phyloP scores from a whole-genome alignment of 2,329 filamentous ascomycete species.

The Aspergillus sp. region DNA sequence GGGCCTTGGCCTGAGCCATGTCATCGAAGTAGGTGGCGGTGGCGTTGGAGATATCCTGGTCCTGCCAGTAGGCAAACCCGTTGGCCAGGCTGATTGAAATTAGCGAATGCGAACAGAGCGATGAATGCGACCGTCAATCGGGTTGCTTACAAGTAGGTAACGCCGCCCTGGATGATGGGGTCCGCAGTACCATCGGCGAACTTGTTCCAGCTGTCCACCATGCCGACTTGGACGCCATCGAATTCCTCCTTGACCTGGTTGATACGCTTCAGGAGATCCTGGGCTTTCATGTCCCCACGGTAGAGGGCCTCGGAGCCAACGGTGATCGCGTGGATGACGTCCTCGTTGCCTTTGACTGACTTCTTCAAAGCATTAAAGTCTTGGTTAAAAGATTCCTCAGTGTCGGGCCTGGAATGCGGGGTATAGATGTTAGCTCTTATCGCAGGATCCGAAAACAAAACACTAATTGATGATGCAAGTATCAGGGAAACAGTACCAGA shows the following conservation, averaged over 20 bases:
- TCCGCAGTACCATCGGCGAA: conserved; percentile 68
- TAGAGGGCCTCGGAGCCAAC: conserved; percentile 72
- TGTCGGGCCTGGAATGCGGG: conserved; percentile 54
- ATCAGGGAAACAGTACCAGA: conserved; percentile 54
- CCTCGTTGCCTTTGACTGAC: conserved; percentile 47
- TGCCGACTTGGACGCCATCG: conserved; percentile 60
- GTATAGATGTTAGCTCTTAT: conserved; percentile 6
- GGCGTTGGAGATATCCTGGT: conserved; percentile 57
- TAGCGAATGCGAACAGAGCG: neutral
- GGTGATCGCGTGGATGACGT: conserved; percentile 66
- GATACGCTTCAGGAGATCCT: conserved; percentile 62
- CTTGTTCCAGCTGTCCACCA: conserved; percentile 73
- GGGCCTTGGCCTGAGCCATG: conserved; percentile 62
- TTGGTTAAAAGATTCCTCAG: conserved; percentile 59
- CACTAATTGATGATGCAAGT: neutral
- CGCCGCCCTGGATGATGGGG: conserved; percentile 58
- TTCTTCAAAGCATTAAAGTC: conserved; percentile 61
- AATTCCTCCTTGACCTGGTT: conserved; percentile 59
- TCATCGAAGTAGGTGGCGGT: conserved; percentile 66
- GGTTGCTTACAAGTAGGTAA: conserved; percentile 56
- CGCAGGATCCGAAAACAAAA: neutral
- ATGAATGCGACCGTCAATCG: neutral
- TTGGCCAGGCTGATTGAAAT: conserved; percentile 55
- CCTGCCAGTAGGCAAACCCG: conserved; percentile 74
- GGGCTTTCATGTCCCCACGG: conserved; percentile 64